Conservation (phyloP, 1,284 basidiomycete genomes). For the Puccinia novopanici region DNA sequence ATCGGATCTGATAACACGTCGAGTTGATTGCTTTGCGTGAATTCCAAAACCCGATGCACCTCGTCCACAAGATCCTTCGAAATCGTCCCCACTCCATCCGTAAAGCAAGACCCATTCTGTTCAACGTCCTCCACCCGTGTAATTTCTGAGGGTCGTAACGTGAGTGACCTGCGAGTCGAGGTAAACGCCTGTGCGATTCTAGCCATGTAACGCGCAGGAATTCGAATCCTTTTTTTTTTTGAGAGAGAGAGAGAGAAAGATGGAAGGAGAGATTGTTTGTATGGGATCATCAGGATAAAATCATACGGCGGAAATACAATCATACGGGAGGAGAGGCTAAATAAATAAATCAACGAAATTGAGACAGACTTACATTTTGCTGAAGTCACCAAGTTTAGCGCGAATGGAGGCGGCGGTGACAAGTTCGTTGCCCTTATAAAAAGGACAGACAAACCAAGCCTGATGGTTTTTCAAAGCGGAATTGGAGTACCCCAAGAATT, state of each 20-base stretch:
- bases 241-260: too few relatives aligned
- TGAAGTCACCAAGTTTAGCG: conserved; percentile 52
- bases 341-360: too few relatives aligned
- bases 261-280: not conserved
- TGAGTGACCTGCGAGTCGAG: conserved; percentile 71
- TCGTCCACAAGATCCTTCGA: conserved; percentile 59
- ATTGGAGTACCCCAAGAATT: conserved; percentile 73
- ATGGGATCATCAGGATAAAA: too few relatives aligned
- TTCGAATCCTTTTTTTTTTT: conserved; percentile 63
- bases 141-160: conserved; percentile 65
- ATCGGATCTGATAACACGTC: conserved; percentile 70
- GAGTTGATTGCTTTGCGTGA: conserved; percentile 17
- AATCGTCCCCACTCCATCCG: conserved; percentile 72
- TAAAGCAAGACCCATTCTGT: conserved; percentile 63
- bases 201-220: conserved; percentile 75
- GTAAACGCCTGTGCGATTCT: conserved; percentile 79
- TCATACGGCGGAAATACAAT: not conserved
- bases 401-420: conserved; percentile 53
- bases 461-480: conserved; percentile 72
- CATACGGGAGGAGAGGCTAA: not conserved
- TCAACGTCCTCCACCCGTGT: conserved; percentile 63
- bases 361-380: conserved; percentile 49
- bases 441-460: conserved; percentile 74
- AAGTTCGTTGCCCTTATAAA: conserved; percentile 64
- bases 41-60: conserved; percentile 55